Conservation (phyloP, 2,329 filamentous ascomycete genomes). For the Aureobasidium sp. region DNA sequence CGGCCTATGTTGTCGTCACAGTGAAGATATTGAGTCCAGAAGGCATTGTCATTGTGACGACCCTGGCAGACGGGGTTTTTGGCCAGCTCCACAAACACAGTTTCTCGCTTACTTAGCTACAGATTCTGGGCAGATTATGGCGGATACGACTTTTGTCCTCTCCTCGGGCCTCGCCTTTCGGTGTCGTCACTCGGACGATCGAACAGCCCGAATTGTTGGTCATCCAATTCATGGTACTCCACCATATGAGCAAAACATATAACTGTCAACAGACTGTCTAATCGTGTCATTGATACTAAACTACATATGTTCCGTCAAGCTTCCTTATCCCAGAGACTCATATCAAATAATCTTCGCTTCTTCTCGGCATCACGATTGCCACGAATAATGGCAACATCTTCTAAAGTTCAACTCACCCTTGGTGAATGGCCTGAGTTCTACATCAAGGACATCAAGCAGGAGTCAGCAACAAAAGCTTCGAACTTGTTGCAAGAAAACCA, state of each 20-base stretch:
- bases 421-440: slow-evolving; percentile 41
- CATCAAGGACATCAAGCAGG: slow-evolving; percentile 41
- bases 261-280: not conserved
- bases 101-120: not conserved
- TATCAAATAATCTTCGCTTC: not conserved
- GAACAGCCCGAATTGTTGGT: not conserved
- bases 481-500: slow-evolving; percentile 71
- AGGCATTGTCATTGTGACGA: not conserved
- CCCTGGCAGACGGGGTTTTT: not conserved
- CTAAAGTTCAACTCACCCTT: slow-evolving; percentile 39
- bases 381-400: slow-evolving; percentile 43
- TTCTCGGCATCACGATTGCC: not conserved
- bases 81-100: not conserved
- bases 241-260: not conserved
- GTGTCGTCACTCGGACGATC: not conserved
- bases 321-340: not conserved
- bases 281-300: too few relatives aligned
- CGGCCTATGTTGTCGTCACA: not conserved
- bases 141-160: not conserved
- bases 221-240: not conserved
- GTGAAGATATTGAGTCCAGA: not conserved
- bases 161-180: not conserved
- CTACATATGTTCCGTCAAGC: not conserved
- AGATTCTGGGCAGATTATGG: not conserved
- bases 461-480: slow-evolving; percentile 56